Percentiles rank a stretch among this genome's conserved stretches.
phyloP scores from a whole-genome alignment of 805 yeast genomes.

The Starmerella ratchasimensis region DNA sequence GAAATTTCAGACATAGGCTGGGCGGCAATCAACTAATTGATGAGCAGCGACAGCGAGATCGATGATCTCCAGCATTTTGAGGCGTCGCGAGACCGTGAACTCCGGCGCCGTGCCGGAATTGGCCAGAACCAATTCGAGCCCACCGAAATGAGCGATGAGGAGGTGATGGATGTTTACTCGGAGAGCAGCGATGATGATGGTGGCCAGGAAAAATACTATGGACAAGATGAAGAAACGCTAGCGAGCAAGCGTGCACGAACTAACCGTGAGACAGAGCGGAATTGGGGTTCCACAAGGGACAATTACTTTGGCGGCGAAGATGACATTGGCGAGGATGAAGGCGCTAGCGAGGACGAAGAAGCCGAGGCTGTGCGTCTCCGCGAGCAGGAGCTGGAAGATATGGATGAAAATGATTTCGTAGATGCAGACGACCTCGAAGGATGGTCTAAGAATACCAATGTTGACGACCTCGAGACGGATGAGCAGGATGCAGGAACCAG shows the following conservation, averaged over 20 bases:
- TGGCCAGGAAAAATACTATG: conserved; percentile 36
- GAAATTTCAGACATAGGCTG: too few species aligned
- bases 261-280: conserved; percentile 14
- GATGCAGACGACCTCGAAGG: conserved; percentile 69
- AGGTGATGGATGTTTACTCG: conserved; percentile 32
- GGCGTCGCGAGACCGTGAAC: conserved; percentile 7
- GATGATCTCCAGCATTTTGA: conserved; percentile 20
- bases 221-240: conserved; percentile 30
- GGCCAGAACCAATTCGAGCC: conserved; percentile 16
- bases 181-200: conserved; percentile 21
- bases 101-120: conserved; percentile 16
- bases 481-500: conserved; percentile 23
- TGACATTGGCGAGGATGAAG: conserved; percentile 53
- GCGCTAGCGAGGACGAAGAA: conserved; percentile 62
- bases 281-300: conserved; percentile 36
- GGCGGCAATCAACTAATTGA: too few species aligned
- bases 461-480: conserved; percentile 28
- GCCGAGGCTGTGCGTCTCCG: conserved; percentile 81
- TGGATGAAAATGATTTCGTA: conserved; percentile 57
- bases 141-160: conserved; percentile 40
- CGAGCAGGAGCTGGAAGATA: conserved; percentile 60
- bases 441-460: conserved; percentile 52
- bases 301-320: conserved; percentile 29
- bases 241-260: conserved; percentile 14
- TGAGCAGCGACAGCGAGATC: conserved; percentile 17